Evolutionary conservation across 1,139 yeast species (phyloP), one percentile per base, ranked within the genome.

Genomic region (Pichia sp.): DNA sequence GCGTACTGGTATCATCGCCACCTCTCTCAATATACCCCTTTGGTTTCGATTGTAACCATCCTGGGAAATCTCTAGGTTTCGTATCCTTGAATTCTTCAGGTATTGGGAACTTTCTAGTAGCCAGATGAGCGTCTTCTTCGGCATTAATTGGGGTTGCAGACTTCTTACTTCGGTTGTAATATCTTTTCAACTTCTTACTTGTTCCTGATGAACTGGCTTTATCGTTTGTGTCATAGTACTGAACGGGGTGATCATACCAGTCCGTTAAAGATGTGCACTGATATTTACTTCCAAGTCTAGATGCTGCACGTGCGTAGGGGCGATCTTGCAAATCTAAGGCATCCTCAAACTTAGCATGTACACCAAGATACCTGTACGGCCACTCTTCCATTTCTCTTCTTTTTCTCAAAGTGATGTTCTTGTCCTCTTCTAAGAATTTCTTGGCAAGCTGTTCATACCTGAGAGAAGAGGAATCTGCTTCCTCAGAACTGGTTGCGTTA

Each of bases 21-120:
- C 97, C 98, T 50, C 98, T 68, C 48, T 86, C 94, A n/a, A 81
- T 62, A 51, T 82, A 85, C 0, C 95, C 94, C 38, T 67, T 66
- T 0, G 95, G 95, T 44, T 80, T 63, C 4, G 79, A 83, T 51
- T 81, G 88, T 28, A 84, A 60, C 94, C 94, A 85, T 0, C 70
- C 69, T 0, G 88, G 88, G 39, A 66, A 74, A 0, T 76, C 74
- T 34, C 58, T 60, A 0, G 67, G 64, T n/a, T 61, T 55, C 0
- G 54, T 37, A 35, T 64, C 63, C 38, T 62, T 55, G 45, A 41
- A 77, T 40, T 72, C 68, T n/a, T 60, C 51, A 0, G 83, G 82
- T 4, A 75, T 47, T 15, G 60, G 60, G 20, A 77, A 52, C 29
- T 60, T 66, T 12, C 55, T 52, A 1, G 44, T 42, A 18, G 49